Percentiles rank a stretch among this genome's conserved stretches.
These are phyloP conservation scores for Mycotypha africana DNA, from an alignment of 371 early-diverging fungal species.

Conservation along the genomic window DNA sequence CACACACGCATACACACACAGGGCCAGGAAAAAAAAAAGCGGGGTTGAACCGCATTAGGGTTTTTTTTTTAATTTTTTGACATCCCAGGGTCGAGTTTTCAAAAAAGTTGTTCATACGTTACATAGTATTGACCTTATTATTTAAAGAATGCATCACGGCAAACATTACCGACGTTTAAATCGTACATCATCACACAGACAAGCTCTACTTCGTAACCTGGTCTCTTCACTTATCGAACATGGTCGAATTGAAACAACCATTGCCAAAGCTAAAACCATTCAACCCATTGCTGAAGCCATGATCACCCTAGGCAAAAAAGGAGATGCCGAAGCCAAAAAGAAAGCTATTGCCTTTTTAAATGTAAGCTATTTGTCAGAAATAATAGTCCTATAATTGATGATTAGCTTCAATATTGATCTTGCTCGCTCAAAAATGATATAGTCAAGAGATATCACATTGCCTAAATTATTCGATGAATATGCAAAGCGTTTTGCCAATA, in stretches of 20 bases:
- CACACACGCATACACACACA: too few relatives aligned
- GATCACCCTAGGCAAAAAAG: constrained; percentile 76
- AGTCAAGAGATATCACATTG: constrained; percentile 65
- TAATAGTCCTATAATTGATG: too few relatives aligned
- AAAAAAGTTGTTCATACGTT: too few relatives aligned
- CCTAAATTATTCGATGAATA: constrained; percentile 84
- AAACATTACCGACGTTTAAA: constrained; percentile 66
- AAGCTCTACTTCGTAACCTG: constrained; percentile 80
- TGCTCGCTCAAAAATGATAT: neutral
- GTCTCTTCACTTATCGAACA: constrained; percentile 83
- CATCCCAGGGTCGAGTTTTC: constrained; percentile 9
- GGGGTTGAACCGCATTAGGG: neutral
- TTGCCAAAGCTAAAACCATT: constrained; percentile 92
- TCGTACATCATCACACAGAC: constrained; percentile 71
- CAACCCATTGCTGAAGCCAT: constrained; percentile 83
- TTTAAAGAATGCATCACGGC: constrained; percentile 77
- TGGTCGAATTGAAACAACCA: constrained; percentile 91
- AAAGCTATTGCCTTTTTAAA: constrained; percentile 59
- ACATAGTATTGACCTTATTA: too few relatives aligned
- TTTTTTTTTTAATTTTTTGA: too few relatives aligned
- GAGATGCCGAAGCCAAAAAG: constrained; percentile 54
- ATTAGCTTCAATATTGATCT: neutral
- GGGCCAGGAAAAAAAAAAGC: too few relatives aligned
- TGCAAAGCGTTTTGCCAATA: constrained; percentile 75
- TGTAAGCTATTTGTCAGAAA: too few relatives aligned